Conservation (phyloP, 1,139 yeast species). For the Magnusiomyces fungicola region DNA sequence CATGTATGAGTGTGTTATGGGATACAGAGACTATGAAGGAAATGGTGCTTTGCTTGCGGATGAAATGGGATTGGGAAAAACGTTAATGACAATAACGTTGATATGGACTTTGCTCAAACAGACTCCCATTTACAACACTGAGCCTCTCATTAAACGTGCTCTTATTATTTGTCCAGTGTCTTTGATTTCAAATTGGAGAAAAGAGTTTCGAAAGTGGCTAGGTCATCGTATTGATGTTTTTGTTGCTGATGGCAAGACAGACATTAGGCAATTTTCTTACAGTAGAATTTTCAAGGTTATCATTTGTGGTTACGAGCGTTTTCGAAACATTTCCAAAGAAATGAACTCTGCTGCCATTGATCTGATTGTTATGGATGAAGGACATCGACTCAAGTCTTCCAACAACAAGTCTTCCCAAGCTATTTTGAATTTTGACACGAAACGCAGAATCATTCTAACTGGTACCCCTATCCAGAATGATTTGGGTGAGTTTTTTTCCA, state of each 20-base stretch:
- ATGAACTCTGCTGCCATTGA: slow-evolving; percentile 51
- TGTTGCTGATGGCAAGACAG: slow-evolving; percentile 36
- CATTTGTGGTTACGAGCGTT: slow-evolving; percentile 81
- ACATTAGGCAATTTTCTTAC: slow-evolving; percentile 58
- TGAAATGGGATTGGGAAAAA: slow-evolving; percentile 97
- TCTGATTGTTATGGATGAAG: slow-evolving; percentile 87
- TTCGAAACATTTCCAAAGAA: slow-evolving; percentile 51
- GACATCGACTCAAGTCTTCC: slow-evolving; percentile 67
- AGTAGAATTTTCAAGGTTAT: slow-evolving; percentile 75
- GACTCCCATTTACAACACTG: slow-evolving; percentile 44
- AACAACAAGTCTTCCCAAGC: slow-evolving; percentile 61
- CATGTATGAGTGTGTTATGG: slow-evolving; percentile 76
- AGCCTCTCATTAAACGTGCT: slow-evolving; percentile 47
- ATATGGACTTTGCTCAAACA: slow-evolving; percentile 82
- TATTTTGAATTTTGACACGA: slow-evolving; percentile 49
- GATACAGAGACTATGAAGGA: slow-evolving; percentile 46
- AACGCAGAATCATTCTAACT: slow-evolving; percentile 57
- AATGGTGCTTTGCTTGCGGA: slow-evolving; percentile 85
- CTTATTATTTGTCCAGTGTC: slow-evolving; percentile 91
- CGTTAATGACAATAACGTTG: slow-evolving; percentile 74
- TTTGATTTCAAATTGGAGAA: slow-evolving; percentile 77
- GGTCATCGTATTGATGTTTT: slow-evolving; percentile 51
- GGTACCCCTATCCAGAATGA: slow-evolving; percentile 98
- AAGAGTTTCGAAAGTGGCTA: slow-evolving; percentile 87
- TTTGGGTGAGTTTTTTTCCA: slow-evolving; percentile 70